Percentiles rank a stretch among this genome's conserved stretches.
These are phyloP conservation scores for Biscogniauxia sp. DNA, from an alignment of 2,329 filamentous ascomycete genomes.

Conservation along the genomic window DNA sequence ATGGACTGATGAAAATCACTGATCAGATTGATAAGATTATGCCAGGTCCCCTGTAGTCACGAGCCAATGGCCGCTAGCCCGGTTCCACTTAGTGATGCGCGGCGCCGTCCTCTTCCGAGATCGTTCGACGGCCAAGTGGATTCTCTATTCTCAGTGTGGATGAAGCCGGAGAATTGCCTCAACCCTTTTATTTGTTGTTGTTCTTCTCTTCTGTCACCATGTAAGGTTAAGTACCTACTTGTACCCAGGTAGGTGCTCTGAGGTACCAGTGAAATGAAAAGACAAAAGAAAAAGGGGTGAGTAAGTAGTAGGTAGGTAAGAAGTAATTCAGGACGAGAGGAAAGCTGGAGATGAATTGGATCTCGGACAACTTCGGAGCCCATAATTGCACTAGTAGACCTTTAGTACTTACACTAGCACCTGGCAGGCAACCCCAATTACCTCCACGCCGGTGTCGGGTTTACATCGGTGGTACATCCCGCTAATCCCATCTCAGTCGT, in stretches of 20 bases:
- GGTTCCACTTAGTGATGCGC: background rate
- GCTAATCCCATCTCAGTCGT: background rate
- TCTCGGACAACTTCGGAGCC: background rate
- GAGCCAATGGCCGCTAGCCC: background rate
- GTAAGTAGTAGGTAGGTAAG: too few relatives aligned
- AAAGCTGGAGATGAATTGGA: background rate
- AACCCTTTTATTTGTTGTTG: too few relatives aligned
- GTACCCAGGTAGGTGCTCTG: too few relatives aligned
- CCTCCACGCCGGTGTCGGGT: background rate
- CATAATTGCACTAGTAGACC: background rate
- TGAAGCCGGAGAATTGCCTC: background rate
- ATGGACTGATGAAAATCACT: slow-evolving; percentile 29
- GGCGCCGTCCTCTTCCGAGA: background rate
- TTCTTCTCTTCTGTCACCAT: too few relatives aligned
- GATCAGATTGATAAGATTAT: slow-evolving; percentile 41
- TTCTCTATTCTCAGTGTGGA: too few relatives aligned
- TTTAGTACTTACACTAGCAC: too few relatives aligned
- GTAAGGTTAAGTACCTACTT: too few relatives aligned
- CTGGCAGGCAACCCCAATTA: background rate
- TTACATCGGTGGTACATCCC: background rate
- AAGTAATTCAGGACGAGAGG: too few relatives aligned
- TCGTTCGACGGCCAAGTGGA: background rate
- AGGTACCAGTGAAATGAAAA: too few relatives aligned
- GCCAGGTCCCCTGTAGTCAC: slow-evolving; percentile 15
- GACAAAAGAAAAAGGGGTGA: too few relatives aligned